Conservation (phyloP, 176 grass and related monocot genomes). For the Canna indica region DNA sequence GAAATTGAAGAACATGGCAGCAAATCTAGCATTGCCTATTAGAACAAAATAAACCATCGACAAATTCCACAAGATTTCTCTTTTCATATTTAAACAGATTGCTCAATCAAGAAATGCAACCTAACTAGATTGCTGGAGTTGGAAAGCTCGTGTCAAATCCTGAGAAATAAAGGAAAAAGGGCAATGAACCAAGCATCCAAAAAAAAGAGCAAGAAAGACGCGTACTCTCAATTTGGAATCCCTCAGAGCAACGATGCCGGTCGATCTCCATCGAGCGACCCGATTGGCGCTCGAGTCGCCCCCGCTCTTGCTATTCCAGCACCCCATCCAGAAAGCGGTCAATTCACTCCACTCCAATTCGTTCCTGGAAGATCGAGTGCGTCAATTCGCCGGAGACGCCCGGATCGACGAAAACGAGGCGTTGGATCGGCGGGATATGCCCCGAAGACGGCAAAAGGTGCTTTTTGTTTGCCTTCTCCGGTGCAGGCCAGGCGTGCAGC, state of each 20-base stretch:
- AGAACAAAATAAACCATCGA: neutral
- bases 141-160: neutral
- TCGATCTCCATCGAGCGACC: constrained; percentile 61
- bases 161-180: neutral
- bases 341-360: neutral
- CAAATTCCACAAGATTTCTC: neutral
- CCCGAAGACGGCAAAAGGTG: no score
- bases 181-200: constrained; percentile 1
- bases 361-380: neutral
- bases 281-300: constrained; percentile 55
- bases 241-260: constrained; percentile 77
- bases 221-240: constrained; percentile 81
- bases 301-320: constrained; percentile 56
- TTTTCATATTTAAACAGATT: neutral
- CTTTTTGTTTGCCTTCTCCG: no score
- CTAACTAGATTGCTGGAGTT: no score
- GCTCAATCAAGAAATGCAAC: neutral
- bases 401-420: no score
- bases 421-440: neutral
- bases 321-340: constrained; percentile 40
- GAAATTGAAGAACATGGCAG: neutral
- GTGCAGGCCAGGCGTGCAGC: no score
- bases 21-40: neutral
- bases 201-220: neutral
- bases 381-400: neutral